Conservation (phyloP, 1,284 basidiomycete species). For the Ustanciosporium gigantosporum region DNA sequence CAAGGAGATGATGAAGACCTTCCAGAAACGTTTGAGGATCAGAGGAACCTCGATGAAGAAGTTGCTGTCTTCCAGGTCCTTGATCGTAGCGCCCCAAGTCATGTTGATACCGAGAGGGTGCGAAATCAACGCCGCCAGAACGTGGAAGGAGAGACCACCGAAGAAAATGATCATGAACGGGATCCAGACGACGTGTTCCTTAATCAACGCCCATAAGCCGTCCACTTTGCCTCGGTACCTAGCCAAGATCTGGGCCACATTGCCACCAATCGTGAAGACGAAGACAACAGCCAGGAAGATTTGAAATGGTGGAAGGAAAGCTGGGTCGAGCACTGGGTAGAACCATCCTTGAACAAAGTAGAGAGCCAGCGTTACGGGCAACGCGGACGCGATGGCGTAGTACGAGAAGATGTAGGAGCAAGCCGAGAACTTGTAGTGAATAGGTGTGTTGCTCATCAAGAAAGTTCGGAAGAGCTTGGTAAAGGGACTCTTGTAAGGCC, state of each 20-base stretch:
- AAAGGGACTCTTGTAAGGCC: slow-evolving; percentile 76
- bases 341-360: slow-evolving; percentile 74
- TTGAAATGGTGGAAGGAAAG: slow-evolving; percentile 66
- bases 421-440: slow-evolving; percentile 76
- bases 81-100: slow-evolving; percentile 67
- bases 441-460: slow-evolving; percentile 65
- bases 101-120: slow-evolving; percentile 83
- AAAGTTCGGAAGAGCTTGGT: slow-evolving; percentile 76
- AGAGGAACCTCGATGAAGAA: slow-evolving; percentile 85
- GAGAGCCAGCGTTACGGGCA: slow-evolving; percentile 71
- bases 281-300: slow-evolving; percentile 76
- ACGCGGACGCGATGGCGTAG: slow-evolving; percentile 75
- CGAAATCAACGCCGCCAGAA: slow-evolving; percentile 74
- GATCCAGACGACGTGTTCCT: slow-evolving; percentile 75
- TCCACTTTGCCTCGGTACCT: slow-evolving; percentile 76
- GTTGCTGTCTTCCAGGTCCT: slow-evolving; percentile 63
- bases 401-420: slow-evolving; percentile 74
- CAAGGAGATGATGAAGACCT: slow-evolving; percentile 68
- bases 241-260: slow-evolving; percentile 71
- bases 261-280: slow-evolving; percentile 75
- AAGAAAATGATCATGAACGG: slow-evolving; percentile 65
- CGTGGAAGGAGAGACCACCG: slow-evolving; percentile 50
- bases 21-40: slow-evolving; percentile 64
- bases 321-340: slow-evolving; percentile 71
- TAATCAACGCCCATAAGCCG: slow-evolving; percentile 65